These are phyloP conservation scores for Fraxinus cuspidata DNA, from an alignment of 257 asterid species.

Conservation along the genomic window DNA sequence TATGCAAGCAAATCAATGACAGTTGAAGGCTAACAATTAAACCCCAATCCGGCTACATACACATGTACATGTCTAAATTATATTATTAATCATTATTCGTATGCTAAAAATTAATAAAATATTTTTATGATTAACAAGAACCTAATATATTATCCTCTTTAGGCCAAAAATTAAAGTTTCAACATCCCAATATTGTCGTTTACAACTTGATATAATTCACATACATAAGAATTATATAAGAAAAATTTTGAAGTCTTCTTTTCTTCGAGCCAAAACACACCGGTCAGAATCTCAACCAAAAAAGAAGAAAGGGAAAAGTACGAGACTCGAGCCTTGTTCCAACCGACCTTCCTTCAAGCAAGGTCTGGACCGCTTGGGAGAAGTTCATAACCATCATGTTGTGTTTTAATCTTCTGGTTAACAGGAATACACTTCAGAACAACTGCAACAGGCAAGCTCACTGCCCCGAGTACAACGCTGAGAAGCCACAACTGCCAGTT, in stretches of 20 bases:
- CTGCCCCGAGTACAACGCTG: slow-evolving; percentile 63
- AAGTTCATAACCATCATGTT: slow-evolving; percentile 68
- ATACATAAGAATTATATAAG: not conserved
- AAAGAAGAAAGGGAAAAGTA: not conserved
- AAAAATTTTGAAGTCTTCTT: not conserved
- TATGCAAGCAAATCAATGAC: too few relatives aligned
- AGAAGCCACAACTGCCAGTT: slow-evolving; percentile 79
- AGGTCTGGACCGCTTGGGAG: slow-evolving; percentile 60
- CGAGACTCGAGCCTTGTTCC: not conserved
- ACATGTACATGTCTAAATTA: not conserved
- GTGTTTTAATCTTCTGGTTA: slow-evolving; percentile 29
- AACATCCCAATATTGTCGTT: not conserved
- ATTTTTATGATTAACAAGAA: not conserved
- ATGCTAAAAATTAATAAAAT: not conserved
- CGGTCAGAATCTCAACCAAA: not conserved
- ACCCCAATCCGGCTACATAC: not conserved
- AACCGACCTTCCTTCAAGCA: slow-evolving; percentile 18
- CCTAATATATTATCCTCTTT: not conserved
- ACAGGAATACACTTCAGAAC: slow-evolving; percentile 84
- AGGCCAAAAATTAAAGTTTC: not conserved
- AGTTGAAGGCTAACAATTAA: too few relatives aligned
- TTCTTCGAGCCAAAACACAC: not conserved
- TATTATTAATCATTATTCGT: too few relatives aligned
- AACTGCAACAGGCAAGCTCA: slow-evolving; percentile 69
- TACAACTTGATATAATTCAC: not conserved